Conservation (phyloP, 495 filamentous ascomycete genomes). For the Neurospora discreta region DNA sequence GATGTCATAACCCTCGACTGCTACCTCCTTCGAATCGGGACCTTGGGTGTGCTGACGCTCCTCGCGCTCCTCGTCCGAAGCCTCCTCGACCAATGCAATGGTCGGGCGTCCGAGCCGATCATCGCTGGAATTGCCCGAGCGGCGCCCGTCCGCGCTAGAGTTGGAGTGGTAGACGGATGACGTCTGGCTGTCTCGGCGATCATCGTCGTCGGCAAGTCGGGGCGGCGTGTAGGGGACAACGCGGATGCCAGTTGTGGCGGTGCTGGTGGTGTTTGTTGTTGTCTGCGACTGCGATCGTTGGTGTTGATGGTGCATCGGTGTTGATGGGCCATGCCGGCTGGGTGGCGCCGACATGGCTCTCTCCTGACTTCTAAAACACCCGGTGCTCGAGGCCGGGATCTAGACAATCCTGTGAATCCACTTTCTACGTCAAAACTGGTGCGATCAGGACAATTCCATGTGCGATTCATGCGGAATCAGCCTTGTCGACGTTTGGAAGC, state of each 20-base stretch:
- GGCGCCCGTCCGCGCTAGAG: constrained; percentile 3
- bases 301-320: constrained; percentile 46
- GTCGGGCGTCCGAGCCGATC: not conserved
- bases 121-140: constrained; percentile 17
- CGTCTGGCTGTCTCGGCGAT: constrained; percentile 21
- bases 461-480: constrained; percentile 18
- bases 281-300: constrained; percentile 44
- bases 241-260: constrained; percentile 25
- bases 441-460: constrained; percentile 23
- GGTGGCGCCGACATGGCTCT: constrained; percentile 27
- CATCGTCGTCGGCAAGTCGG: constrained; percentile 21
- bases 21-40: constrained; percentile 3
- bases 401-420: constrained; percentile 13
- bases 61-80: not conserved
- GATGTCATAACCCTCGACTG: constrained; percentile 11
- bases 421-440: constrained; percentile 14
- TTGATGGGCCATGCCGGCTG: constrained; percentile 21
- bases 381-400: constrained; percentile 20
- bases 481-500: constrained; percentile 1
- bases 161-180: constrained; percentile 12
- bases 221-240: constrained; percentile 44
- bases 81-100: not conserved
- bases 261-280: constrained; percentile 26
- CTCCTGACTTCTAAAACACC: constrained; percentile 11
- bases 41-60: not conserved